Base-by-base conservation (phyloP, 169 alveolate genomes). In the Plasmodium vinckei region DNA sequence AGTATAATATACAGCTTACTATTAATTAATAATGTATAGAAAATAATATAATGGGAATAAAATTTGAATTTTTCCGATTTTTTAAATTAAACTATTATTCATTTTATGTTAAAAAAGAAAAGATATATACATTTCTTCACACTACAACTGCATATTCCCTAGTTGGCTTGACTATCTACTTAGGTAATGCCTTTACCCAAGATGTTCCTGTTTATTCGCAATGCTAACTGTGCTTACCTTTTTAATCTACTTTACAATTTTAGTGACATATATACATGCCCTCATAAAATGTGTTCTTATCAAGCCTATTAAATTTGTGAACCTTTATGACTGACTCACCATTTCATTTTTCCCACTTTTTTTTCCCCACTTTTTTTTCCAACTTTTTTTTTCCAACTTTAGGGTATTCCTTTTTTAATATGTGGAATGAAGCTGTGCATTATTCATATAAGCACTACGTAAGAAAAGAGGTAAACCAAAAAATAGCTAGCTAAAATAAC, bases 391-490 rank as follows among this genome's bases (percentile, higher is more conserved):
- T n/a, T n/a, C n/a, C n/a, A n/a, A n/a, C n/a, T n/a, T n/a, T 65
- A 84, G 91, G 91, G 2, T 84, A 84, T 49, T 69, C 91, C 1
- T 84, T 84, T 42, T 68, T 84, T 33, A 72, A 68, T 49, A 84
- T 84, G 91, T 84, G 91, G 91, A 84, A 84, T 46, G 91, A 84
- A 25, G 91, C 91, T 9, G 91, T 84, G n/a, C 91, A 84, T n/a
- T 84, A 84, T 53, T 84, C 91, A 23, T 84, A 84, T 68, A 84
- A 84, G 27, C 91, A 84, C 33, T 84, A 84, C 47, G 47, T 84
- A 60, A 56, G 91, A 63, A 84, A 84, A 63, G 91, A 84, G 49
- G 91, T 84, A 84, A 68, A 65, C 9, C 1, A 0, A 69, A 71
- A 69, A 61, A 56, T 64, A 19, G 27, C n/a, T 5, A 23, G 19